Evolutionary conservation across 78 protist genomes (phyloP).

Genomic region (Protostelium mycophagum): DNA sequence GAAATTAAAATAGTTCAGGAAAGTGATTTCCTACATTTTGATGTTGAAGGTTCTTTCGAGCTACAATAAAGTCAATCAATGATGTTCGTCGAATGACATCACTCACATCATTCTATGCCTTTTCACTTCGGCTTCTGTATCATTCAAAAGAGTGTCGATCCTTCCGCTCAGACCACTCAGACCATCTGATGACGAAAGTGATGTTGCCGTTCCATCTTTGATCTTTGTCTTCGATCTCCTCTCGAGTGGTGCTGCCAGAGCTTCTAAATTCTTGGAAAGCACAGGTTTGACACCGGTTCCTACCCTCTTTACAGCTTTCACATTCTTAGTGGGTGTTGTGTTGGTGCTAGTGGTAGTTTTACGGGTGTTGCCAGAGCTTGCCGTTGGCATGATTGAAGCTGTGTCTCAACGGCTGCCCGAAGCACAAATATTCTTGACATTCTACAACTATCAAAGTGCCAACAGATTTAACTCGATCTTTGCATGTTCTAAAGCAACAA

Average conservation of each 20-base stretch:
- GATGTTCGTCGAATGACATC: background rate
- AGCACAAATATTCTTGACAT: background rate
- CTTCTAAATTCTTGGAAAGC: background rate
- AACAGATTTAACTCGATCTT: no score
- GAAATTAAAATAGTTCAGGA: background rate
- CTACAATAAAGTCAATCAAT: background rate
- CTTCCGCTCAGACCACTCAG: background rate
- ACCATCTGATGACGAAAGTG: background rate
- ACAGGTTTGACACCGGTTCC: background rate
- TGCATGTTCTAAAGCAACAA: no score
- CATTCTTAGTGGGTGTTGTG: background rate
- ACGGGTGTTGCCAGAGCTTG: background rate
- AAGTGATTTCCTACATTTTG: background rate
- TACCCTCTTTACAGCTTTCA: background rate
- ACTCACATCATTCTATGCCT: background rate
- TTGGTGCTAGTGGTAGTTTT: background rate
- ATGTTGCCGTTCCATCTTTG: background rate
- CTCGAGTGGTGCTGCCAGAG: background rate
- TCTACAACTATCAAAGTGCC: background rate
- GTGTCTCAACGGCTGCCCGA: background rate
- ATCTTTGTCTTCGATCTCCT: background rate
- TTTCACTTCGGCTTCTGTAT: background rate
- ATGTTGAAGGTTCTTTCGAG: background rate
- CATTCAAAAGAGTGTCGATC: background rate
- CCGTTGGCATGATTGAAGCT: no score